Evolutionary conservation across 495 filamentous ascomycete genomes (phyloP), one percentile per base, ranked within the genome.

Genomic region (Trichoderma erinaceum): DNA sequence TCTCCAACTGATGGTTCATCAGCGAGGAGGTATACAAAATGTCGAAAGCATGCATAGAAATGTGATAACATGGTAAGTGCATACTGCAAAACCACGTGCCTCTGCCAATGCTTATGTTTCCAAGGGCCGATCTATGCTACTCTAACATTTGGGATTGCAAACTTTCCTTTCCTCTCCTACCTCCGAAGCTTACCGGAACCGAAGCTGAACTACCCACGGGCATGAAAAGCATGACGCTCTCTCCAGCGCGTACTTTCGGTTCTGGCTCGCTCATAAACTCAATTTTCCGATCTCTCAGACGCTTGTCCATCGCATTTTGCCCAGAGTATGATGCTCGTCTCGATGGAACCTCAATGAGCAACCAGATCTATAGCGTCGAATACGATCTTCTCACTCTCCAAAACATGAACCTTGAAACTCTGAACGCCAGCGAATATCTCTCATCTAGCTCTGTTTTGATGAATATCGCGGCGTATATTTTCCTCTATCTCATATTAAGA

Each of bases 111-210:
- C 50, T 56, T 2, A 56, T 21, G 2, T 25, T 25, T 6, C 10
- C 21, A 3, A 56, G 50, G 50, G 18, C 50, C 50, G 50, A 56
- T 10, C 10, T 56, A 56, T 21, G 50, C 50, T 25, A 56, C n/a
- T 56, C 50, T n/a, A 56, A 56, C n/a, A 23, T 56, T 25, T 56
- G 50, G 50, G 50, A 23, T 6, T 56, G 50, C 56, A 61, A 15
- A 18, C 56, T 25, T 3, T 29, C 10, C 56, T 61, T 61, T 21
- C 56, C 56, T 13, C 18, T 11, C 3, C 50, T 21, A 25, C 21
- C n/a, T 25, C 16, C n/a, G 8, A 56, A 21, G 2, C 50, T n/a
- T 21, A 12, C 11, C 23, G 10, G 12, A 29, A 32, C 15, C 25
- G 56, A 61, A 1, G 27, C 25, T 1, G 12, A 61, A 2, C n/a